phyloP scores from a whole-genome alignment of 225 moss, liverwort and hornwort genomes.

The Climacium dendroides region DNA sequence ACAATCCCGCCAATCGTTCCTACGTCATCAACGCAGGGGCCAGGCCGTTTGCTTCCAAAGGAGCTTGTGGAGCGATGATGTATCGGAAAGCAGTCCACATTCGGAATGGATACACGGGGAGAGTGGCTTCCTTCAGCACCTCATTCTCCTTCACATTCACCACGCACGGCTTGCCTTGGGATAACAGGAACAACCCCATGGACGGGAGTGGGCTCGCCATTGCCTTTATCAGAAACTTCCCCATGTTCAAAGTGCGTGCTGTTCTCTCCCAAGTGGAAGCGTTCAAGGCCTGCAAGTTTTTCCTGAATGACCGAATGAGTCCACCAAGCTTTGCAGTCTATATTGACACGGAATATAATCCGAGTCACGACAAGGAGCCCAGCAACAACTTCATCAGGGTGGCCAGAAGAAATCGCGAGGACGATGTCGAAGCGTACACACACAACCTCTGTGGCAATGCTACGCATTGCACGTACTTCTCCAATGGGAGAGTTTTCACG shows the following conservation, averaged over 20 bases:
- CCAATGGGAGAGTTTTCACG: background rate
- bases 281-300: background rate
- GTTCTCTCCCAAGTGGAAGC: background rate
- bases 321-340: accelerated
- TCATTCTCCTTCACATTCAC: background rate
- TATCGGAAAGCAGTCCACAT: background rate
- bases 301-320: too few relatives aligned
- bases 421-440: background rate
- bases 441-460: background rate
- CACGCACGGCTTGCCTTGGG: background rate
- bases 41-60: background rate
- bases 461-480: background rate
- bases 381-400: background rate
- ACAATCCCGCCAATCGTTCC: background rate
- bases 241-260: background rate
- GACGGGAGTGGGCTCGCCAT: background rate
- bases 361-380: background rate
- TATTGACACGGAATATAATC: background rate
- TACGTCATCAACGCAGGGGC: background rate
- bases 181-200: background rate
- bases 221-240: background rate
- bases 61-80: background rate
- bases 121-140: background rate
- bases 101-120: background rate
- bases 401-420: accelerated